A percentile compares a stretch with the other conserved stretches of the same genome.
Conservation (phyloP, 2,329 filamentous ascomycete genomes). For the Penicillium janthinellum region DNA sequence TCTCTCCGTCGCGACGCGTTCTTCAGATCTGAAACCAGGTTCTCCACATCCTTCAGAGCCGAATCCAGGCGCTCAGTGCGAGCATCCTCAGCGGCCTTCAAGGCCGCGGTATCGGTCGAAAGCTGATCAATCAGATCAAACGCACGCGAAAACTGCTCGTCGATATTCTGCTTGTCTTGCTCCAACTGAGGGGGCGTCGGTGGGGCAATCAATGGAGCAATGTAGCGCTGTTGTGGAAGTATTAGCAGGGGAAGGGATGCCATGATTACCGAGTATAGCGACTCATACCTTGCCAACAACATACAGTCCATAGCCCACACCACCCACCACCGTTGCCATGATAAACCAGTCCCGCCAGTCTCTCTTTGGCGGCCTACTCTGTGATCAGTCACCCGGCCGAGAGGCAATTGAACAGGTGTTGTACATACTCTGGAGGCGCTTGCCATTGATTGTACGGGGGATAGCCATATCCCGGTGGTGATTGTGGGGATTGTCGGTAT, state of each 20-base stretch:
- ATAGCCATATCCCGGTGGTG: slow-evolving; percentile 51
- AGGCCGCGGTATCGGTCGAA: slow-evolving; percentile 80
- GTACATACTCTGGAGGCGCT: slow-evolving; percentile 55
- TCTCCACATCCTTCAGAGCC: slow-evolving; percentile 81
- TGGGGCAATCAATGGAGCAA: slow-evolving; percentile 85
- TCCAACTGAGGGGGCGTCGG: slow-evolving; percentile 92
- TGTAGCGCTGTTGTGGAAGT: slow-evolving; percentile 68
- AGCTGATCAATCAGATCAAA: slow-evolving; percentile 92
- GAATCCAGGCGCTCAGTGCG: slow-evolving; percentile 81
- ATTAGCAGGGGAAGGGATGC: slow-evolving; percentile 16
- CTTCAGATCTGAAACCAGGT: slow-evolving; percentile 78
- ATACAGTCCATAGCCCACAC: slow-evolving; percentile 86
- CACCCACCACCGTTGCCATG: slow-evolving; percentile 93
- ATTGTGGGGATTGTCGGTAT: slow-evolving; percentile 46
- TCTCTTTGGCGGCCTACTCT: slow-evolving; percentile 64
- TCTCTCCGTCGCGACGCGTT: slow-evolving; percentile 78
- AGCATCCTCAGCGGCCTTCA: slow-evolving; percentile 84
- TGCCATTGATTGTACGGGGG: slow-evolving; percentile 57
- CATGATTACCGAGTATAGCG: background rate
- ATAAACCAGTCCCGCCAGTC: slow-evolving; percentile 99
- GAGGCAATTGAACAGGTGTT: background rate
- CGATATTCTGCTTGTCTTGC: slow-evolving; percentile 88
- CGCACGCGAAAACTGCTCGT: slow-evolving; percentile 89
- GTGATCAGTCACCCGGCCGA: slow-evolving; percentile 13
- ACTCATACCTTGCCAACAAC: slow-evolving; percentile 74